These are phyloP conservation scores for Petasospora rhodanensis DNA, from an alignment of 1,139 yeast genomes.

Conservation along the genomic window DNA sequence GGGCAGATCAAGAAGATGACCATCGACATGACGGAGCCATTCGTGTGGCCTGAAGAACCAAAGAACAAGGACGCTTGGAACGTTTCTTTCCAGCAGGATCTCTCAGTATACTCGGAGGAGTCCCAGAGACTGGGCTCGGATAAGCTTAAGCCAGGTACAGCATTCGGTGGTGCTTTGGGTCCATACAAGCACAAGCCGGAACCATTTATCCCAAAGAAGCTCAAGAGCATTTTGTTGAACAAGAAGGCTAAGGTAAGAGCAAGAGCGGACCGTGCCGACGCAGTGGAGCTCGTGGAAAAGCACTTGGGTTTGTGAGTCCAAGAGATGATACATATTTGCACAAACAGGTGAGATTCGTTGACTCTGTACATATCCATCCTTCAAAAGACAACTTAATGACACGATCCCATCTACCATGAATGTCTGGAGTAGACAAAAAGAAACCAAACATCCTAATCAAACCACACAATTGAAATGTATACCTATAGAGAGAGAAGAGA, in stretches of 20 bases:
- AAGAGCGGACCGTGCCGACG: constrained; percentile 24
- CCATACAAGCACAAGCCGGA: constrained; percentile 63
- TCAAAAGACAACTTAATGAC: constrained; percentile 1
- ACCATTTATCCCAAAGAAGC: constrained; percentile 59
- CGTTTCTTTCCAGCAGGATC: constrained; percentile 34
- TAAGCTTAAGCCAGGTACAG: constrained; percentile 57
- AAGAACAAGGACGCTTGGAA: constrained; percentile 35
- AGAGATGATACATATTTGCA: too few relatives aligned
- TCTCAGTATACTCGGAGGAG: constrained; percentile 39
- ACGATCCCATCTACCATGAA: too few relatives aligned
- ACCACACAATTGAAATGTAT: too few relatives aligned
- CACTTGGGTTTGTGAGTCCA: constrained; percentile 17
- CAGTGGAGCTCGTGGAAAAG: constrained; percentile 25
- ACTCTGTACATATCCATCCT: constrained; percentile 2
- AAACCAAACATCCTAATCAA: too few relatives aligned
- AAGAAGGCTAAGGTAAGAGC: constrained; percentile 31
- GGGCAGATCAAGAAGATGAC: constrained; percentile 93
- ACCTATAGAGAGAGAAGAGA: too few relatives aligned
- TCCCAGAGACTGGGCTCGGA: constrained; percentile 60
- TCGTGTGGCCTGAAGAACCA: constrained; percentile 83
- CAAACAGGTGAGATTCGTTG: too few relatives aligned
- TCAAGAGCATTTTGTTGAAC: constrained; percentile 40
- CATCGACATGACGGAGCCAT: constrained; percentile 88
- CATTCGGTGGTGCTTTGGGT: constrained; percentile 75
- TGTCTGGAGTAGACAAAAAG: too few relatives aligned